phyloP scores from a whole-genome alignment of 345 rosid genomes.

The Gossypium raimondii region DNA sequence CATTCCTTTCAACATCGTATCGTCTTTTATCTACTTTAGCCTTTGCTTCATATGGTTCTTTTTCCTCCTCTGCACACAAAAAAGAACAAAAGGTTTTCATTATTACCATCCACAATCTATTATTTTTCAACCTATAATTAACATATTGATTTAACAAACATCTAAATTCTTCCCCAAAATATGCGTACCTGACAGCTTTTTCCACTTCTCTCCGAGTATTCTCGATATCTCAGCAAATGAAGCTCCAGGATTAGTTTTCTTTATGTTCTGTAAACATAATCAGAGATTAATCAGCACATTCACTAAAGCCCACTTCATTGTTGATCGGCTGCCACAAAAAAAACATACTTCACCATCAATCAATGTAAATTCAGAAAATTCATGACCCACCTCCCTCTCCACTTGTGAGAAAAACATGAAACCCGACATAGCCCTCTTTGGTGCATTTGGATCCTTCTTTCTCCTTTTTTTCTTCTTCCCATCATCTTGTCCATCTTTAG shows the following conservation, averaged over 20 bases:
- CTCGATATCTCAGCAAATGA: constrained; percentile 55
- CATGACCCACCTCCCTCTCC: constrained; percentile 76
- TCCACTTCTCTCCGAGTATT: constrained; percentile 82
- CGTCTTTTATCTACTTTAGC: constrained; percentile 75
- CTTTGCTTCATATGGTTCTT: constrained; percentile 75
- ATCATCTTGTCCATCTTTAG: constrained; percentile 58
- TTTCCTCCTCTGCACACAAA: constrained; percentile 56
- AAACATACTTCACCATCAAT: not conserved
- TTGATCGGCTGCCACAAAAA: not conserved
- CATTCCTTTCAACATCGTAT: constrained; percentile 61
- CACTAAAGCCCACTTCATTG: not conserved
- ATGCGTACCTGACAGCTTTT: constrained; percentile 58
- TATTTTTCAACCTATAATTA: not conserved
- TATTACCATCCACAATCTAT: not conserved
- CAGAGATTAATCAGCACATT: not conserved
- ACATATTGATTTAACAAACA: not conserved
- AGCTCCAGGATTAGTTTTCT: constrained; percentile 72
- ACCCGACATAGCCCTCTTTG: constrained; percentile 75
- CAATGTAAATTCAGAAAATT: not conserved
- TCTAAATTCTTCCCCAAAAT: not conserved
- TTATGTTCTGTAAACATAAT: constrained; percentile 52
- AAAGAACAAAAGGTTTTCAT: not conserved
- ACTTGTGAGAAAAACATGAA: constrained; percentile 67
- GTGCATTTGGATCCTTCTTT: constrained; percentile 97
- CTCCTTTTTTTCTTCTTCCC: constrained; percentile 74